Conservation (phyloP, 371 early-diverging fungal species). For the Sporodiniella umbellata region DNA sequence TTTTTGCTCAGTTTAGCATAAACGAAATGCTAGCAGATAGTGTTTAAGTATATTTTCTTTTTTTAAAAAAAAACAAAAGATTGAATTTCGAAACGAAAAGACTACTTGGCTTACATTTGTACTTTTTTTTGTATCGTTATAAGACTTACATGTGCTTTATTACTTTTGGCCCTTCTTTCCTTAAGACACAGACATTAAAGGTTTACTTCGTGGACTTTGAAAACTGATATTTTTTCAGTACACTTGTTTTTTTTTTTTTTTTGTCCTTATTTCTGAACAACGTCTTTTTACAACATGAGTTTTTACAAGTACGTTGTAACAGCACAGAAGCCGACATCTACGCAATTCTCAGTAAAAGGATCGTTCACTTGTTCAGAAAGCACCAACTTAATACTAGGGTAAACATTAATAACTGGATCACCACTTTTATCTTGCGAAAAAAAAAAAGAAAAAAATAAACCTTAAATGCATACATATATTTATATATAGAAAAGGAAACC, state of each 20-base stretch:
- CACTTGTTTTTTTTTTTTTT: neutral
- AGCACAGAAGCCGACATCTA: slow-evolving; percentile 51
- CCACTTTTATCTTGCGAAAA: neutral
- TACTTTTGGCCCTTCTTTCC: no score
- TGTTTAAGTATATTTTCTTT: no score
- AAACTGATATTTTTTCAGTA: neutral
- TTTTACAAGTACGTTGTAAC: slow-evolving; percentile 51
- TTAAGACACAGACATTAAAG: no score
- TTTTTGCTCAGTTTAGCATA: no score
- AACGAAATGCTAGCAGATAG: no score
- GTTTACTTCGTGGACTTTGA: neutral
- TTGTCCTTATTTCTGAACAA: neutral
- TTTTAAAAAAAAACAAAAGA: no score
- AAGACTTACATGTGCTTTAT: no score
- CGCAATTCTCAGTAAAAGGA: slow-evolving; percentile 57
- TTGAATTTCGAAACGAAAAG: no score
- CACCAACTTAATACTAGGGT: slow-evolving; percentile 71
- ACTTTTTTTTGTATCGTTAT: no score
- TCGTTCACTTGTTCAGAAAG: slow-evolving; percentile 64
- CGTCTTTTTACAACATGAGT: slow-evolving; percentile 24
- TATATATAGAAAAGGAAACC: slow-evolving; percentile 72
- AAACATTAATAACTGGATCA: slow-evolving; percentile 9
- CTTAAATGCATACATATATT: no score
- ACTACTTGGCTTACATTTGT: no score
- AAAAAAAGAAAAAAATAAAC: neutral